Evolutionary conservation across 2,329 filamentous ascomycete genomes (phyloP), one percentile per base, ranked within the genome.

Genomic region (Xylaria sp.): DNA sequence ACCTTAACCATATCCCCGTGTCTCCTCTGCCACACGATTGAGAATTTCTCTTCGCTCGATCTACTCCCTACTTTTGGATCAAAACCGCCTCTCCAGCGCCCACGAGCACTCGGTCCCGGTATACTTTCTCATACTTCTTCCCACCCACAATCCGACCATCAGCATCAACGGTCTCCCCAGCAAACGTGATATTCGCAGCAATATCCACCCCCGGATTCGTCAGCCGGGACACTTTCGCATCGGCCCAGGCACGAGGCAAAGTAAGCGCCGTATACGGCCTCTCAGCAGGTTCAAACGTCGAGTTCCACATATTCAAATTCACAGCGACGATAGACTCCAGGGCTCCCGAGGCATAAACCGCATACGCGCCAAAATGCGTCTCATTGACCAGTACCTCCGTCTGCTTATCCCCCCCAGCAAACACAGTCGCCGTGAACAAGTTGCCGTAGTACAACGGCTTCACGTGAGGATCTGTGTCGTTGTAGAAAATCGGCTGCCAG

Each of bases 321-420:
- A 52, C 56, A 4, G 56, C 56, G n/a, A 59, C 47, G 7, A 59
- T 53, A 21, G 56, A 59, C 1, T 53, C 17, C 14, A 59, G 28
- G 2, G 11, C 23, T 0, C 47, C 56, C 17, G 56, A 52, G 6
- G 14, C 33, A 38, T 52, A 59, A 17, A 59, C 56, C 9, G 37
- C 56, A 21, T 59, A 59, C 14, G 56, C 56, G 23, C 56, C 47
- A 21, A 59, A 59, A 15, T 52, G 33, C 28, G 56, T 59, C 17
- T 53, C 47, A n/a, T 59, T 59, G 14, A 59, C 47, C n/a, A 53
- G 17, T 1, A 59, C 56, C 31, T 59, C 56, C n/a, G 56, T 59
- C 28, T 59, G 56, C 56, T 59, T 59, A 28, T 59, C 19, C 6
- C 56, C 56, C 4, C 56, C 47, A 9, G 56, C 47, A n/a, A 59